Conservation (phyloP, 106 monocot genomes). For the Dendrobium catenatum region DNA sequence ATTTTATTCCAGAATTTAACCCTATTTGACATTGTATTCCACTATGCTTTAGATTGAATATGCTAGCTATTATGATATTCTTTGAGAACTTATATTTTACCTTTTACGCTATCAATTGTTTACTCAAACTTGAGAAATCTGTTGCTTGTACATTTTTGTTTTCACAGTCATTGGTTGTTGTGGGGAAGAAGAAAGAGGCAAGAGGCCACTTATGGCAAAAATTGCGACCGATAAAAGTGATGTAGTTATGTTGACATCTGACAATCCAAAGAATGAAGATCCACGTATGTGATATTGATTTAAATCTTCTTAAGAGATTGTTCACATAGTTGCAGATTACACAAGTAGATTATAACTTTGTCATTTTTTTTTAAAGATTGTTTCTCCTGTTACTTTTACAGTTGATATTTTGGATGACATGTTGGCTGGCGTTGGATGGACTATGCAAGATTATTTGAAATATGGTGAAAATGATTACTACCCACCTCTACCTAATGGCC, state of each 20-base stretch:
- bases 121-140: background rate
- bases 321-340: background rate
- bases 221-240: conserved; percentile 97
- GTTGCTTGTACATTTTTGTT: conserved; percentile 1
- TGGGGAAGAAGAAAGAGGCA: conserved; percentile 87
- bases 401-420: conserved; percentile 99
- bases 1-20: too few relatives aligned
- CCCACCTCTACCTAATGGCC: conserved; percentile 86
- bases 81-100: background rate
- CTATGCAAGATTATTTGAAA: conserved; percentile 91
- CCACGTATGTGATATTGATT: conserved; percentile 47
- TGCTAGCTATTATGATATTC: too few relatives aligned
- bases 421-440: conserved; percentile 88
- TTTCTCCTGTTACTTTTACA: conserved; percentile 16
- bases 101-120: background rate
- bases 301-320: background rate
- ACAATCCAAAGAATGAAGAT: conserved; percentile 90
- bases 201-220: conserved; percentile 89
- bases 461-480: conserved; percentile 92
- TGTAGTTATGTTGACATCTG: conserved; percentile 89
- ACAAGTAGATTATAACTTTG: background rate
- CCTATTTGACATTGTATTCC: too few relatives aligned
- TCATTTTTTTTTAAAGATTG: background rate
- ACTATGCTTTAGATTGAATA: too few relatives aligned
- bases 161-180: conserved; percentile 81